Conservation (phyloP, 371 early-diverging fungal genomes). For the Mucor irregularis region DNA sequence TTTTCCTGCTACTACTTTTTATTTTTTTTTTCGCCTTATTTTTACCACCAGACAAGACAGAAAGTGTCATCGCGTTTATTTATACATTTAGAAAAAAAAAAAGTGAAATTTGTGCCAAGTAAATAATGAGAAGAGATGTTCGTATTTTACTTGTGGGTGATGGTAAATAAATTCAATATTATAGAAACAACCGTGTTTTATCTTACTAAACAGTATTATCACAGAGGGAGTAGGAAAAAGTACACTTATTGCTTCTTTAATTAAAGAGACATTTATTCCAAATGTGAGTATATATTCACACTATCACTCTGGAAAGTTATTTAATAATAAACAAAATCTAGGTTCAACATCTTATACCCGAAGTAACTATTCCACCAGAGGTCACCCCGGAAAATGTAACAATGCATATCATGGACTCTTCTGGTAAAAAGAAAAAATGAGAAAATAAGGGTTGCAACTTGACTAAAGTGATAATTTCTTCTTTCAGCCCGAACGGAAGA, state of each 20-base stretch:
- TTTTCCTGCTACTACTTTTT: too few species aligned
- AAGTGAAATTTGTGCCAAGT: too few species aligned
- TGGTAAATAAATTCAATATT: slow-evolving; percentile 67
- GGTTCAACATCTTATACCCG: slow-evolving; percentile 96
- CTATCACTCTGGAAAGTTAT: not conserved
- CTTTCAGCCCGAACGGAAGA: slow-evolving; percentile 89
- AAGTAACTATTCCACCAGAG: slow-evolving; percentile 97
- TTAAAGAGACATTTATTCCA: slow-evolving; percentile 91
- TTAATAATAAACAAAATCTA: slow-evolving; percentile 27
- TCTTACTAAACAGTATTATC: not conserved
- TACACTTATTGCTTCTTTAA: slow-evolving; percentile 92
- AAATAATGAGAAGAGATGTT: slow-evolving; percentile 84
- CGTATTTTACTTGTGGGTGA: slow-evolving; percentile 90
- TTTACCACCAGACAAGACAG: too few species aligned
- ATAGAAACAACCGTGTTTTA: not conserved
- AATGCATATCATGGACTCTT: slow-evolving; percentile 95
- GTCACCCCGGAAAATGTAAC: slow-evolving; percentile 96
- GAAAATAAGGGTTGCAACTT: not conserved
- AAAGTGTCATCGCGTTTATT: too few species aligned
- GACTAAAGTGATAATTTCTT: not conserved
- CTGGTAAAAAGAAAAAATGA: slow-evolving; percentile 52
- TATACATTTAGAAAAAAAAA: too few species aligned
- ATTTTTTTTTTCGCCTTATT: too few species aligned
- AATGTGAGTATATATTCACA: slow-evolving; percentile 64
- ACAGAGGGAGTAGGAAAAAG: slow-evolving; percentile 94